Percentiles rank a stretch among this genome's conserved stretches.
phyloP scores from a whole-genome alignment of 2,329 filamentous ascomycete species.

The Sporothrix pallida region DNA sequence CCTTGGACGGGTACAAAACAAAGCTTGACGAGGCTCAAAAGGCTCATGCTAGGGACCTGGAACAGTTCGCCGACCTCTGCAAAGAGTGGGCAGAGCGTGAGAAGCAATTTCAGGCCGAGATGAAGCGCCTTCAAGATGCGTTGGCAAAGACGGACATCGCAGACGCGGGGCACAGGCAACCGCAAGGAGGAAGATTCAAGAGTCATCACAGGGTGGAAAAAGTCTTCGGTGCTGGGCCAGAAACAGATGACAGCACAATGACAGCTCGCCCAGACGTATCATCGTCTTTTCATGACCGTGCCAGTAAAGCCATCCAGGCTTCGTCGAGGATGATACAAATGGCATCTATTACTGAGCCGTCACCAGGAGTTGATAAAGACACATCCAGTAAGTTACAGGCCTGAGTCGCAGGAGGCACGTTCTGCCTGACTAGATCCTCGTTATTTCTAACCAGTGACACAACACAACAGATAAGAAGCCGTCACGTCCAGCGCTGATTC shows the following conservation, averaged over 20 bases:
- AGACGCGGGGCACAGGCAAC: not conserved
- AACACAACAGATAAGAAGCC: not conserved
- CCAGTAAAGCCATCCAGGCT: slow-evolving; percentile 5
- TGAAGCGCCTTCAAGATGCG: slow-evolving; percentile 48
- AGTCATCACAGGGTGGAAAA: not conserved
- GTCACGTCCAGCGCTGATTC: not conserved
- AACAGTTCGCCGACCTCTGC: slow-evolving; percentile 47
- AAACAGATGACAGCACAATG: not conserved
- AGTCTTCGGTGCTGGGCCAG: no score
- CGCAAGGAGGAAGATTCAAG: not conserved
- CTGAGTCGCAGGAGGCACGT: no score
- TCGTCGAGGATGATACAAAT: not conserved
- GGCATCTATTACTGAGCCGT: not conserved
- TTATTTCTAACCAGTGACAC: not conserved
- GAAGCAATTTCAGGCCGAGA: slow-evolving; percentile 47
- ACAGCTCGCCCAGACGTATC: not conserved
- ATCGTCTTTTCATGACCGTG: not conserved
- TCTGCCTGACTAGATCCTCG: no score
- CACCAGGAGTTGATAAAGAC: not conserved
- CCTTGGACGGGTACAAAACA: slow-evolving; percentile 39
- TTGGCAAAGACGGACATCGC: slow-evolving; percentile 40
- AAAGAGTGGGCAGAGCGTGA: slow-evolving; percentile 50
- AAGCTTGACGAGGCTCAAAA: slow-evolving; percentile 43
- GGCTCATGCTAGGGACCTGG: slow-evolving; percentile 44
- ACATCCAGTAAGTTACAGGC: not conserved